Conservation (phyloP, 1,284 basidiomycete genomes). For the Ceratobasidium sp. region DNA sequence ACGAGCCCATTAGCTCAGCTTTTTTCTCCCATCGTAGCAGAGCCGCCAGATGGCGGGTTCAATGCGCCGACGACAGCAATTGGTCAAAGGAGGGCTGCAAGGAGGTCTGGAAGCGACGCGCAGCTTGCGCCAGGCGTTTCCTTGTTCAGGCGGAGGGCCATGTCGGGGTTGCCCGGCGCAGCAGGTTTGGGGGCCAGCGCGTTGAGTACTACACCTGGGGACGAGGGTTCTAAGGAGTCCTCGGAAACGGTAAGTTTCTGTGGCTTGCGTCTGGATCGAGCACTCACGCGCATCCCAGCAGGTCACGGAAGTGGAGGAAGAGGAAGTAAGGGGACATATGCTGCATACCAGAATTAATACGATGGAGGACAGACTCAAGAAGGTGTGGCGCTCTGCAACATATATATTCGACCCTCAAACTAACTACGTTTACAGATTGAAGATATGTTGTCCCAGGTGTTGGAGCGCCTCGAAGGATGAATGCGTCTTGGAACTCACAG, state of each 20-base stretch:
- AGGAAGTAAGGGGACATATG: neutral
- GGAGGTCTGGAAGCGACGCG: slow-evolving; percentile 19
- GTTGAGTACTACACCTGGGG: slow-evolving; percentile 27
- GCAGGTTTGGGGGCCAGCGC: slow-evolving; percentile 7
- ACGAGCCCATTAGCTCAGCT: slow-evolving; percentile 74
- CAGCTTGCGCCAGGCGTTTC: slow-evolving; percentile 32
- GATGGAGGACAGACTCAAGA: slow-evolving; percentile 18
- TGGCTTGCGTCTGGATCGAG: neutral
- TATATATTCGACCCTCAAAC: neutral
- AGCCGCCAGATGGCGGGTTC: slow-evolving; percentile 22
- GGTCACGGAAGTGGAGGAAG: slow-evolving; percentile 9
- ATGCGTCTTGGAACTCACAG: neutral
- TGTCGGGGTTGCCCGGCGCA: neutral
- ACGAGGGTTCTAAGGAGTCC: slow-evolving; percentile 9
- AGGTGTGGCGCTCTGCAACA: neutral
- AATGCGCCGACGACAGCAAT: neutral
- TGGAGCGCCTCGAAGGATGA: slow-evolving; percentile 10
- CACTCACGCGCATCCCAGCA: neutral
- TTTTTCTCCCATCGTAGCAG: slow-evolving; percentile 63
- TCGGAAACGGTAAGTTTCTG: slow-evolving; percentile 18
- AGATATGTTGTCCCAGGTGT: slow-evolving; percentile 5
- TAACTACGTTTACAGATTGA: slow-evolving; percentile 13
- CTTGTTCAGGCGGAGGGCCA: slow-evolving; percentile 11
- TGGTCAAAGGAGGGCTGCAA: slow-evolving; percentile 15
- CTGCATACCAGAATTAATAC: neutral